Conservation (phyloP, 129 eudicot species). For the Rutidosis leptorrhynchoides region DNA sequence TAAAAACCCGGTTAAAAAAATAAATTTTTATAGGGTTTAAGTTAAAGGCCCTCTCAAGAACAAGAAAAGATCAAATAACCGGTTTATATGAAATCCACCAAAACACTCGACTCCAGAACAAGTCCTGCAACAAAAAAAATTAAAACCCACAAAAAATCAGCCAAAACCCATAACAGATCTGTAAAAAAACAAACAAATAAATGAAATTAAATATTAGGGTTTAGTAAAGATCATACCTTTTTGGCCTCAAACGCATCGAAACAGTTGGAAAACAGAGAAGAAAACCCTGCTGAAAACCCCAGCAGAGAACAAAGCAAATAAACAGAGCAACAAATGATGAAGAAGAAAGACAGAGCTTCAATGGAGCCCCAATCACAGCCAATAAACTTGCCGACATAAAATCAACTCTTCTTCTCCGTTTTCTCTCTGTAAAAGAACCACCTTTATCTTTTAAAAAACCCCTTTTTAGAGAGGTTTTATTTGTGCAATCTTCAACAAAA, state of each 20-base stretch:
- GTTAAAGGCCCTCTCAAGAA: slow-evolving; percentile 75
- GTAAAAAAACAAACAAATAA: not conserved
- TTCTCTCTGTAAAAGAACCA: too few species aligned
- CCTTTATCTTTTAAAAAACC: too few species aligned
- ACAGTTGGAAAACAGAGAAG: slow-evolving; percentile 41
- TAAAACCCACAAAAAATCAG: not conserved
- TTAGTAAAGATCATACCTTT: slow-evolving; percentile 40
- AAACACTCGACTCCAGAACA: slow-evolving; percentile 96
- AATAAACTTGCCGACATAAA: slow-evolving; percentile 75
- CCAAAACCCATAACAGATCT: slow-evolving; percentile 14
- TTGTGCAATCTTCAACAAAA: slow-evolving; percentile 19
- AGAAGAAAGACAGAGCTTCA: slow-evolving; percentile 41
- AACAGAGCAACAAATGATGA: slow-evolving; percentile 15
- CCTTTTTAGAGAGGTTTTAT: not conserved
- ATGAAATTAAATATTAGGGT: not conserved
- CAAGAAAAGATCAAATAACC: slow-evolving; percentile 58
- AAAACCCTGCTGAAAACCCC: slow-evolving; percentile 52
- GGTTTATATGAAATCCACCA: slow-evolving; percentile 81
- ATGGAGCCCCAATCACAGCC: slow-evolving; percentile 56
- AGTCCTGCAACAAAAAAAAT: slow-evolving; percentile 63
- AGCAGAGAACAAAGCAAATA: slow-evolving; percentile 48
- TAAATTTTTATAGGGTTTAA: slow-evolving; percentile 18
- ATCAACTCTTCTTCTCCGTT: slow-evolving; percentile 29
- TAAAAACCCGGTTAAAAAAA: slow-evolving; percentile 20
- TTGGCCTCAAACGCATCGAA: slow-evolving; percentile 99